Base-by-base conservation (phyloP, 371 early-diverging fungal genomes). In the Syncephalastrum racemosum region DNA sequence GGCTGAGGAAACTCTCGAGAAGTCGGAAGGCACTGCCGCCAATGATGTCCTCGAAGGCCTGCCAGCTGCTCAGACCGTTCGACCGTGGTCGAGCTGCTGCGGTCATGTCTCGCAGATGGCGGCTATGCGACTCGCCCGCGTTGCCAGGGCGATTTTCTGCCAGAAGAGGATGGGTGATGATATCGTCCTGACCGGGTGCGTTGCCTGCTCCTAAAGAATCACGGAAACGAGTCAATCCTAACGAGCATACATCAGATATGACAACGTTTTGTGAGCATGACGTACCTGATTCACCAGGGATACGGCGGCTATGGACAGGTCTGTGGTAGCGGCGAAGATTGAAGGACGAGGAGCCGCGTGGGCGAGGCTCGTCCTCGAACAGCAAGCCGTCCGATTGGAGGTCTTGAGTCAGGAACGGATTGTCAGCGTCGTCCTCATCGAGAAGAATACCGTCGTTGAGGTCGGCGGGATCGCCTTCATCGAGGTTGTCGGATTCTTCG, bases 151-250 rank as follows among this genome's bases (percentile, higher is more conserved):
- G 71, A 12, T 68, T 57, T 46, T 86, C 83, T 18, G 85, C 71
- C 31, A 90, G 68, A 24, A 90, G 67, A n/a, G 90, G 90, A 61
- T 90, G 90, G 0, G 85, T 82, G 50, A 82, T 79, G 44, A 81
- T 64, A 54, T 85, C 86, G 52, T 88, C 88, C 20, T 73, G 64
- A 2, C 60, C 57, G 31, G 54, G 55, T 0, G 53, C 31, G 23
- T 58, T 53, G 16, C 50, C 60, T 43, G 66, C 50, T n/a, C 42
- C 27, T 36, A 52, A 25, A 14, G 53, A 25, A 27, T 51, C 62
- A 53, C 51, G 57, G 19, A 55, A 49, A 31, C 68, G 61, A 14
- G 69, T 70, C 1, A 70, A 58, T 47, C 56, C 53, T 48, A 23
- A 13, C 36, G 19, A 54, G 15, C 15, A 7, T 20, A n/a, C 13